phyloP scores from a whole-genome alignment of 345 rosid species.

The Populus euphratica region DNA sequence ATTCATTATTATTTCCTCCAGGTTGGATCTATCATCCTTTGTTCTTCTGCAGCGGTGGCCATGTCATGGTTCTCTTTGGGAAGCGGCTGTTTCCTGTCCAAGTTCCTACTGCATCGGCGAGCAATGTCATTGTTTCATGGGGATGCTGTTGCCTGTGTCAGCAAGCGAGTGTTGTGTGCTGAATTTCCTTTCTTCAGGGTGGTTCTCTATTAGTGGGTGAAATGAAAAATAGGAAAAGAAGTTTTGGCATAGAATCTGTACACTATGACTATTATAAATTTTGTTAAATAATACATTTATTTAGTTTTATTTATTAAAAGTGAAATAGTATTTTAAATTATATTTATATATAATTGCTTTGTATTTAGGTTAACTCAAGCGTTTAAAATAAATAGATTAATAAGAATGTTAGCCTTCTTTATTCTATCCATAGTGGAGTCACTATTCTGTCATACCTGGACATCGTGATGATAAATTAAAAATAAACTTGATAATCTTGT shows the following conservation, averaged over 20 bases:
- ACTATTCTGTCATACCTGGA: no score
- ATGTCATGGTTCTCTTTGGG: neutral
- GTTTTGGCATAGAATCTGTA: conserved; percentile 13
- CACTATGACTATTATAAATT: neutral
- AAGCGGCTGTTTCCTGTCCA: neutral
- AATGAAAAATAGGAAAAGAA: conserved; percentile 9
- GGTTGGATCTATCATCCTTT: conserved; percentile 16
- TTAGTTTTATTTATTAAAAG: neutral
- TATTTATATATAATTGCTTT: no score
- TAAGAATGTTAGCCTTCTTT: no score
- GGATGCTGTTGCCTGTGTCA: conserved; percentile 3
- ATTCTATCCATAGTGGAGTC: no score
- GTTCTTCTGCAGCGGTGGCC: neutral
- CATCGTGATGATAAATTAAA: no score
- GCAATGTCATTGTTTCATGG: conserved; percentile 5
- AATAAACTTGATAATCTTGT: no score
- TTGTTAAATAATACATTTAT: no score
- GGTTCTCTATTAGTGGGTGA: conserved; percentile 11
- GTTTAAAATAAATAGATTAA: no score
- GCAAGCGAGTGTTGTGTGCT: no score
- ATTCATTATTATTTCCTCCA: neutral
- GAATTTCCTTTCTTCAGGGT: neutral
- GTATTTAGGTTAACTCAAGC: no score
- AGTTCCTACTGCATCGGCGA: neutral
- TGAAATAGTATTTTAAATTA: no score